Base-by-base conservation (phyloP, 2,329 filamentous ascomycete species). In the Stachybotrys chlorohalonatus region DNA sequence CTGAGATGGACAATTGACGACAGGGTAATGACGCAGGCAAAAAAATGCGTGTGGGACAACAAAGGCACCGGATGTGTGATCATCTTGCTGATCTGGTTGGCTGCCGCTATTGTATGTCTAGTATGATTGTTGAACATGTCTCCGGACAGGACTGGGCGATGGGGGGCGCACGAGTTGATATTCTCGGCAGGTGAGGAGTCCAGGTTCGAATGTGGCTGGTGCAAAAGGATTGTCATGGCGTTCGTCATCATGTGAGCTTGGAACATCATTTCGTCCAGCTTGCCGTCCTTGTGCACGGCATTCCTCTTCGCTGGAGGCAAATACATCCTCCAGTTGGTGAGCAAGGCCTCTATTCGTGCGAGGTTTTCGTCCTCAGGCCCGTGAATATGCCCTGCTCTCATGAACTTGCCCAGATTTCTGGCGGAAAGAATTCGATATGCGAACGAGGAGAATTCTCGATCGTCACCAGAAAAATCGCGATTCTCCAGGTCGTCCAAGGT, bases 211-310 rank as follows among this genome's bases (percentile, higher is more conserved):
- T 87, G 82, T 8, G 89, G 89, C 60, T 92, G 86, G 66, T 94
- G 89, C 16, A 94, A 79, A 60, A 91, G 82, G 62, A 94, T 89
- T 1, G 85, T 79, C 57, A 79, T 82, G 7, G 79, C 79, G 58
- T 82, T 73, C 36, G 74, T 79, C 63, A 95, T 89, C 83, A 95
- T 93, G 58, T 89, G 86, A 1, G 89, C 91, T 68, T 95, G 90
- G 72, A 96, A 95, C 70, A 96, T 85, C 80, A 95, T 87, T 70
- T 95, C 90, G 66, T 96, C 92, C 11, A 92, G 77, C 53, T 83
- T 79, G 36, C 89, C 86, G 61, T 86, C 82, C 58, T 81, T 80
- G 56, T 83, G 81, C 53, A 95, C 74, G 15, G 89, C 77, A 57
- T 89, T 82, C 54, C 78, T 78, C 71, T 95, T 95, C 13, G 77